phyloP scores from a whole-genome alignment of 768 basidiomycete genomes.

The Boletus vermiculosoides region DNA sequence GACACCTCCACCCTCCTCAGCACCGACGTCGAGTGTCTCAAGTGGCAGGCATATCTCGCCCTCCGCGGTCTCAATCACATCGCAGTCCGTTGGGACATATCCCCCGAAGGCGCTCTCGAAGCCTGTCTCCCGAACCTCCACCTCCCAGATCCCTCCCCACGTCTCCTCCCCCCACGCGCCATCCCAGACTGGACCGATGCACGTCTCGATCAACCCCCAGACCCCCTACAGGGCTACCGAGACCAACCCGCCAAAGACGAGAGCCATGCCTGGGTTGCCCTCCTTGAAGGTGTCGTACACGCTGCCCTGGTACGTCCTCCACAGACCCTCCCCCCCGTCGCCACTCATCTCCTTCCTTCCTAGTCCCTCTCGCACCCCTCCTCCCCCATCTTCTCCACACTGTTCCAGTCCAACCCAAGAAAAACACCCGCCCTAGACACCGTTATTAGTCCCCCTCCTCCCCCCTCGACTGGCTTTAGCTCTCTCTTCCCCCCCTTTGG shows the following conservation, averaged over 20 bases:
- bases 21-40: conserved; percentile 81
- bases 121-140: conserved; percentile 70
- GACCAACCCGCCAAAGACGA: conserved; percentile 63
- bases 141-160: conserved; percentile 44
- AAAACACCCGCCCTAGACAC: conserved; percentile 41
- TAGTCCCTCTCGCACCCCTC: conserved; percentile 52
- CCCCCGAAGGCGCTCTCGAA: conserved; percentile 66
- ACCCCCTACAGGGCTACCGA: conserved; percentile 64
- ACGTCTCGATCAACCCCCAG: conserved; percentile 40
- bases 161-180: conserved; percentile 60
- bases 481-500: conserved; percentile 64
- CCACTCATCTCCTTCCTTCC: conserved; percentile 3
- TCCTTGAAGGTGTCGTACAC: conserved; percentile 76
- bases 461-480: conserved; percentile 67
- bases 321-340: neutral
- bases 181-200: conserved; percentile 77
- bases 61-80: conserved; percentile 52
- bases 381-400: conserved; percentile 40
- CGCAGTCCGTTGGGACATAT: conserved; percentile 64
- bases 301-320: conserved; percentile 60
- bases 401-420: conserved; percentile 39
- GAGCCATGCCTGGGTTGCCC: conserved; percentile 77
- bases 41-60: conserved; percentile 82
- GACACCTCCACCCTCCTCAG: conserved; percentile 45
- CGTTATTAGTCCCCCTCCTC: conserved; percentile 61